These are phyloP conservation scores for Diaporthe ampelina DNA, from an alignment of 2,329 filamentous ascomycete species.

Conservation along the genomic window DNA sequence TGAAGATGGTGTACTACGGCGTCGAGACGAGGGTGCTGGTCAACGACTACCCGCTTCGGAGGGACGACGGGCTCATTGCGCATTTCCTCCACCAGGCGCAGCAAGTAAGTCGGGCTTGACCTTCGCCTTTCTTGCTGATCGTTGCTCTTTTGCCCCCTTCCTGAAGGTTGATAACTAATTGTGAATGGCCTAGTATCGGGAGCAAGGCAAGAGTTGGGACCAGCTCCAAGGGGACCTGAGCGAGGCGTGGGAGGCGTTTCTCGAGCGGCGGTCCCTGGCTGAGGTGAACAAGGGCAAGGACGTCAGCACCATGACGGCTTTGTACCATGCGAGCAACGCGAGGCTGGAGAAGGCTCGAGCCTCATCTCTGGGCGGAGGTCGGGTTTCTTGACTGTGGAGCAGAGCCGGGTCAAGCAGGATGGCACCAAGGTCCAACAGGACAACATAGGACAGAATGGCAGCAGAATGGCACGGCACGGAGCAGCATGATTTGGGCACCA, in stretches of 20 bases:
- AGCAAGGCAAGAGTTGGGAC: not conserved
- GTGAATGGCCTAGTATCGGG: not conserved
- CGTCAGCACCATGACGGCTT: not conserved
- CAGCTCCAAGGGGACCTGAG: not conserved
- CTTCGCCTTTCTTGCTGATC: too few relatives aligned
- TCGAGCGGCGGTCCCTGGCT: not conserved
- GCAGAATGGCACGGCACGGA: not conserved
- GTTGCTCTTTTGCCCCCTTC: too few relatives aligned
- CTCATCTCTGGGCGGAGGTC: not conserved
- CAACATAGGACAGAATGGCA: not conserved
- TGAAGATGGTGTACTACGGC: slow-evolving; percentile 11
- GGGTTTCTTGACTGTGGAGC: not conserved
- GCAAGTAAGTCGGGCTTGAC: not conserved
- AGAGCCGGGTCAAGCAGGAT: not conserved
- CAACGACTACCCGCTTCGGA: not conserved
- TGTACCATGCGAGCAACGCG: slow-evolving; percentile 18
- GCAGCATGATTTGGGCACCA: not conserved
- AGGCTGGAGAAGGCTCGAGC: slow-evolving; percentile 4
- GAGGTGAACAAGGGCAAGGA: not conserved
- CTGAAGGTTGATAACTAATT: not conserved
- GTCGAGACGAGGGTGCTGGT: not conserved
- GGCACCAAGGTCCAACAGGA: too few relatives aligned
- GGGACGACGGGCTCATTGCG: not conserved
- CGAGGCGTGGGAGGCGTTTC: not conserved
- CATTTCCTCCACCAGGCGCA: not conserved